Percentiles rank a stretch among this genome's conserved stretches.
Conservation (phyloP, 768 basidiomycete genomes). For the Pholiota microspora region DNA sequence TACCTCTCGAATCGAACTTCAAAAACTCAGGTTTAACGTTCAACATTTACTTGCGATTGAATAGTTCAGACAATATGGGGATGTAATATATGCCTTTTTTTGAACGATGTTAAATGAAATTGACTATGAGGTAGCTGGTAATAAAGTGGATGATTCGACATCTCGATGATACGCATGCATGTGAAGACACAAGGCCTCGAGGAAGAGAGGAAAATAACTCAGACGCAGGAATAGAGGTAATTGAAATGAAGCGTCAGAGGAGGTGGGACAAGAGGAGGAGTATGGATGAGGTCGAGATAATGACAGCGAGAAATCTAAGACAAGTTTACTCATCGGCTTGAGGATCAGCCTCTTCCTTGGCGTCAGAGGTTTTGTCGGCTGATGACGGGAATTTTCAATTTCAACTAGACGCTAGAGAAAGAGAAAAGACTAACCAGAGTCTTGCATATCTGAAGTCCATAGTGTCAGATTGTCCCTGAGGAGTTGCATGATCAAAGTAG, state of each 20-base stretch:
- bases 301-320: slow-evolving; percentile 12
- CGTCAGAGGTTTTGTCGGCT: slow-evolving; percentile 70
- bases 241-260: slow-evolving; percentile 8
- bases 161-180: slow-evolving; percentile 17
- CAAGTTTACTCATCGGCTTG: slow-evolving; percentile 63
- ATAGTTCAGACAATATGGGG: neutral
- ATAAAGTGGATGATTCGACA: slow-evolving; percentile 10
- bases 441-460: slow-evolving; percentile 99
- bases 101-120: slow-evolving; percentile 9
- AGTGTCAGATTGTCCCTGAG: slow-evolving; percentile 96
- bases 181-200: slow-evolving; percentile 7
- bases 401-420: neutral
- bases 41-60: too few relatives aligned
- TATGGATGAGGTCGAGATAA: slow-evolving; percentile 7
- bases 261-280: slow-evolving; percentile 9
- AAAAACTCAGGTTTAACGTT: too few relatives aligned
- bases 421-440: slow-evolving; percentile 58
- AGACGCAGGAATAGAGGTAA: slow-evolving; percentile 3
- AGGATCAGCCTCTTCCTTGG: slow-evolving; percentile 68
- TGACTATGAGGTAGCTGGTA: slow-evolving; percentile 14
- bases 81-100: slow-evolving; percentile 8
- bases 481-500: slow-evolving; percentile 95
- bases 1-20: too few relatives aligned
- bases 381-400: slow-evolving; percentile 10
- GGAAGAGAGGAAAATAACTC: neutral